These are phyloP conservation scores for Geosiphon pyriformis DNA, from an alignment of 192 early-diverging fungal genomes.

Conservation along the genomic window DNA sequence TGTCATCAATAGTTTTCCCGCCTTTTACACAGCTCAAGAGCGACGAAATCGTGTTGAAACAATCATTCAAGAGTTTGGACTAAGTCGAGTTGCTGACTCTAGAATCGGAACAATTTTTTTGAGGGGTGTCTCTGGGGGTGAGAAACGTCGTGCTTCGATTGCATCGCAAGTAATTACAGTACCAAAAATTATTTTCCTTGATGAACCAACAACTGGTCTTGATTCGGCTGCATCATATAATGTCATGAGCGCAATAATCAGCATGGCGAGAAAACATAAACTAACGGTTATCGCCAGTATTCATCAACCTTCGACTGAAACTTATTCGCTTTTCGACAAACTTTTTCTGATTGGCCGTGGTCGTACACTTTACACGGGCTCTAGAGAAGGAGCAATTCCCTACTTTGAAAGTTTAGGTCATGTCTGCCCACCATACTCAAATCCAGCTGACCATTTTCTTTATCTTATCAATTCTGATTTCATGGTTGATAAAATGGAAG, in stretches of 20 bases:
- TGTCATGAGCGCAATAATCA: conserved; percentile 56
- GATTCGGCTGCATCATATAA: conserved; percentile 67
- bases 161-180: conserved; percentile 53
- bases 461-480: conserved; percentile 27
- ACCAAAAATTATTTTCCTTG: conserved; percentile 71
- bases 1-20: conserved; percentile 65
- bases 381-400: conserved; percentile 25
- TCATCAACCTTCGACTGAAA: conserved; percentile 45
- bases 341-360: conserved; percentile 37
- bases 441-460: conserved; percentile 35
- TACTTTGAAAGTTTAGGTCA: conserved; percentile 34
- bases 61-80: conserved; percentile 54
- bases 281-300: conserved; percentile 43
- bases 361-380: conserved; percentile 34
- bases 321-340: conserved; percentile 43
- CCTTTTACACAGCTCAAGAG: conserved; percentile 44
- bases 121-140: conserved; percentile 61
- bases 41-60: conserved; percentile 48
- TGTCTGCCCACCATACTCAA: conserved; percentile 33
- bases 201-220: conserved; percentile 79
- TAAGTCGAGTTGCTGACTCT: conserved; percentile 45
- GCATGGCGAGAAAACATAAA: conserved; percentile 43
- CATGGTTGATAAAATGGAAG: conserved; percentile 5
- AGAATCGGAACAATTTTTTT: conserved; percentile 53
- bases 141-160: conserved; percentile 59